Evolutionary conservation across 2,329 filamentous ascomycete species (phyloP).

Genomic region (Didymella glomerata): DNA sequence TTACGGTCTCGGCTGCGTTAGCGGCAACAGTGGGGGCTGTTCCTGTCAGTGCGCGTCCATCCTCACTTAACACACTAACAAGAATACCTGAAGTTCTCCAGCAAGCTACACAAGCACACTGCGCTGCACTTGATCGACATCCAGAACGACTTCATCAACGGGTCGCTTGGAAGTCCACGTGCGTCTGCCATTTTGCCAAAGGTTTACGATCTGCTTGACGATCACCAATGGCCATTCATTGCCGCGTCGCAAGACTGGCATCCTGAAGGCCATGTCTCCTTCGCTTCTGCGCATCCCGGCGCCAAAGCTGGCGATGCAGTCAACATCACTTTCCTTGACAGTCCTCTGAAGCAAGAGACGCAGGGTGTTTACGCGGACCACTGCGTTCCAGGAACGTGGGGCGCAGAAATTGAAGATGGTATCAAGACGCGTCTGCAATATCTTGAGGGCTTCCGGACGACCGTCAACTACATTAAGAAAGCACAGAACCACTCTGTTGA

Average conservation of each 20-base stretch:
- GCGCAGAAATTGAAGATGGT: slow-evolving; percentile 31
- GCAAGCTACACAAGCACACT: slow-evolving; percentile 30
- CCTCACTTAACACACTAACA: slow-evolving; percentile 1
- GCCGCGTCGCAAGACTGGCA: slow-evolving; percentile 39
- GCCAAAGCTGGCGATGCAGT: slow-evolving; percentile 22
- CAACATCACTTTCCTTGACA: slow-evolving; percentile 34
- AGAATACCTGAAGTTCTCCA: slow-evolving; percentile 21
- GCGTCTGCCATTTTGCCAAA: slow-evolving; percentile 31
- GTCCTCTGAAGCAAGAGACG: slow-evolving; percentile 26
- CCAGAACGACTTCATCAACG: slow-evolving; percentile 39
- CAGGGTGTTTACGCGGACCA: slow-evolving; percentile 31
- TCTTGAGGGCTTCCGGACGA: slow-evolving; percentile 30
- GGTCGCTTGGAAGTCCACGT: slow-evolving; percentile 31
- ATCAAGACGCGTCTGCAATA: slow-evolving; percentile 31
- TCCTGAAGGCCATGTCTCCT: slow-evolving; percentile 32
- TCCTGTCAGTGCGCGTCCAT: slow-evolving; percentile 8
- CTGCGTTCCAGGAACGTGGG: slow-evolving; percentile 33
- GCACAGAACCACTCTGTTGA: slow-evolving; percentile 35
- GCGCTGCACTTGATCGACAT: slow-evolving; percentile 38
- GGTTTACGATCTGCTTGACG: slow-evolving; percentile 33
- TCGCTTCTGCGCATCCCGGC: slow-evolving; percentile 28
- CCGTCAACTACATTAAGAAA: slow-evolving; percentile 39
- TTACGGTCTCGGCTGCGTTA: slow-evolving; percentile 1
- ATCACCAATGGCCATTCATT: slow-evolving; percentile 38
- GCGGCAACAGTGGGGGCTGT: slow-evolving; percentile 10